Evolutionary conservation across 257 asterid genomes (phyloP), one percentile per base, ranked within the genome.

Genomic region (Solanum bulbocastanum): DNA sequence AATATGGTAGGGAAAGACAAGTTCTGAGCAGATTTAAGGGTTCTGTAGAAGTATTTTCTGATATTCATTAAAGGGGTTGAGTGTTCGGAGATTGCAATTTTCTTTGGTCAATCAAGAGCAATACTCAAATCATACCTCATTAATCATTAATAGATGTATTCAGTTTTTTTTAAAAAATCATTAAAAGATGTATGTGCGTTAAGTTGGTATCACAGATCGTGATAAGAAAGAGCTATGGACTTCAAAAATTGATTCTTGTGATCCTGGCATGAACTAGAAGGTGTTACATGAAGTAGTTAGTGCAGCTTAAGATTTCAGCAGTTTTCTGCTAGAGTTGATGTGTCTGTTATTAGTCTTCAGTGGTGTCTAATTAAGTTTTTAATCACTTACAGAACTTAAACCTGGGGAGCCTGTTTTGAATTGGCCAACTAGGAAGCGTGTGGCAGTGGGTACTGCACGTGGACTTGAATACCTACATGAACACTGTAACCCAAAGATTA

Each of bases 341-440:
- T 0, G 37, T n/a, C 33, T 42, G 37, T 78, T 79, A 79, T n/a
- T 44, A 79, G 65, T 79, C 44, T 42, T 9, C 25, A 25, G n/a
- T 44, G 60, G 65, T 8, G 33, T 79, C 84, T 44, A 25, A 42
- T 76, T 95, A 94, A 94, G 96, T 39, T 62, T 42, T 22, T 18
- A 16, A 73, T 37, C 20, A 37, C 83, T 74, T 37, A 44, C 83
- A 74, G 83, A 74, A 74, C 52, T 74, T 74, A 74, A 74, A 74
- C 32, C 33, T 23, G 83, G 83, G 83, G 83, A 74, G 83, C 10
- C 56, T 74, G 83, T 37, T 74, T 74, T 74, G 83, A 74, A 74
- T 74, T 74, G 83, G 83, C 83, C 52, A 74, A 74, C 83, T 74
- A 74, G 83, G 83, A 74, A 74, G 83, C 56, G 12, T 74, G 83